Base-by-base conservation (phyloP, 148 eudicot species). In the Vaccinium darrowii region DNA sequence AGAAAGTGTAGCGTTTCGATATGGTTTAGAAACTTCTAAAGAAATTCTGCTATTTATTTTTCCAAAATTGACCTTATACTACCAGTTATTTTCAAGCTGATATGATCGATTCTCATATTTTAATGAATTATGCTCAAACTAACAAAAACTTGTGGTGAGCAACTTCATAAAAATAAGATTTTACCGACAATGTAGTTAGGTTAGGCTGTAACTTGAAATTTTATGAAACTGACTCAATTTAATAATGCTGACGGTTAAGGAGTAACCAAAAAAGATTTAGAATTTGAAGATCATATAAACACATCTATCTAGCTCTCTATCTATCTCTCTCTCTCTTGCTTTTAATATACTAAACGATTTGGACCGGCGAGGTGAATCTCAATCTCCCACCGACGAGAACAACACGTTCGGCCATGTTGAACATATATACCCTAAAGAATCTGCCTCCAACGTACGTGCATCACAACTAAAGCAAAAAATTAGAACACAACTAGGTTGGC, bases 131-230 rank as follows among this genome's bases (percentile, higher is more conserved):
- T 78, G 81, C 21, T 25, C 67, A 30, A 54, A 21, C 18, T 39
- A 81, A 81, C 81, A 18, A 11, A 54, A 75, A 36, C 85, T 83
- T 74, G 52, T 33, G 69, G 30, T 30, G 8, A 69, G 27, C 39
- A 50, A 67, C 77, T 39, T 62, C 25, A 71, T 52, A 52, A 71
- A 82, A 69, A 52, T 69, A 69, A 52, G 63, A 72, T 50, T 52
- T 51, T 52, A 71, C 15, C 12, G 33, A 71, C 23, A 71, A 80
- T 5, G 78, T 82, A 25, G 84, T 71, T 82, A 72, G 84, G 75
- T 51, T 5, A 27, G 33, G 77, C 3, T 69, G 30, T 78, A 19
- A 0, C 21, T 36, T 39, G 83, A 60, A 81, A 39, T 39, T 21
- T 15, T 16, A 60, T 16, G 82, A 79, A 79, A 79, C 16, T 56